Evolutionary conservation across 2,329 filamentous ascomycete species (phyloP).

Genomic region (Botryosphaeria dothidea): DNA sequence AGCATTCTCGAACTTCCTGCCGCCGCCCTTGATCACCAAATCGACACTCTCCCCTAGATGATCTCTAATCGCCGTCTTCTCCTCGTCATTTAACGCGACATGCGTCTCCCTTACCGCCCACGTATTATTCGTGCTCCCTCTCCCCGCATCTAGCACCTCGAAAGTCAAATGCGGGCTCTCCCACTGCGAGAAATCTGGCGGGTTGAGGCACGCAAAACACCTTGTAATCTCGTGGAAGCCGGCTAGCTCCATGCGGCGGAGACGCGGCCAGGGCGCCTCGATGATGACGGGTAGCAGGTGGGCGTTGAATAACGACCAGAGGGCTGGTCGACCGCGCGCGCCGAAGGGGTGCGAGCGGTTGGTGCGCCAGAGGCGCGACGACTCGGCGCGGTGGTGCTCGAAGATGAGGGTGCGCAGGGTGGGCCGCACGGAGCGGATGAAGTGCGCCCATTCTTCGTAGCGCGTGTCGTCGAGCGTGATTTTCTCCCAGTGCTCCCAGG

Average conservation of each 20-base stretch:
- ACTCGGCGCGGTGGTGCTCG: constrained; percentile 4
- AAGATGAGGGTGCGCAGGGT: not conserved
- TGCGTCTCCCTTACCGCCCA: constrained; percentile 10
- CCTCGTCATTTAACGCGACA: not conserved
- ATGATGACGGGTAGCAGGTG: not conserved
- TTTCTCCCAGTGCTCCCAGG: not conserved
- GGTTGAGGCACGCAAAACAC: not conserved
- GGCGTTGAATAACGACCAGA: not conserved
- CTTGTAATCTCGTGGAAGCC: not conserved
- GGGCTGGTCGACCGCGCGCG: not conserved
- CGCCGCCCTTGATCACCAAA: not conserved
- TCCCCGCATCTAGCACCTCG: constrained; percentile 1
- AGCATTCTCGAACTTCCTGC: constrained; percentile 2
- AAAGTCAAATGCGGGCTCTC: not conserved
- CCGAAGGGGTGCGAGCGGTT: constrained; percentile 6
- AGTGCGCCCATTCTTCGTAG: constrained; percentile 6
- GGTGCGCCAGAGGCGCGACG: not conserved
- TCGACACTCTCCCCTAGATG: not conserved
- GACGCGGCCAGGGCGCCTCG: not conserved
- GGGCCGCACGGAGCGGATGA: not conserved
- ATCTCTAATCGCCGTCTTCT: not conserved
- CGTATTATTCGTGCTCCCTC: not conserved
- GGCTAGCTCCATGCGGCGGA: not conserved
- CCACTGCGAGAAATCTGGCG: not conserved
- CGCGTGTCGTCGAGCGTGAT: not conserved